phyloP scores from a whole-genome alignment of 2,329 filamentous ascomycete genomes.

The Aspergillus candidus region DNA sequence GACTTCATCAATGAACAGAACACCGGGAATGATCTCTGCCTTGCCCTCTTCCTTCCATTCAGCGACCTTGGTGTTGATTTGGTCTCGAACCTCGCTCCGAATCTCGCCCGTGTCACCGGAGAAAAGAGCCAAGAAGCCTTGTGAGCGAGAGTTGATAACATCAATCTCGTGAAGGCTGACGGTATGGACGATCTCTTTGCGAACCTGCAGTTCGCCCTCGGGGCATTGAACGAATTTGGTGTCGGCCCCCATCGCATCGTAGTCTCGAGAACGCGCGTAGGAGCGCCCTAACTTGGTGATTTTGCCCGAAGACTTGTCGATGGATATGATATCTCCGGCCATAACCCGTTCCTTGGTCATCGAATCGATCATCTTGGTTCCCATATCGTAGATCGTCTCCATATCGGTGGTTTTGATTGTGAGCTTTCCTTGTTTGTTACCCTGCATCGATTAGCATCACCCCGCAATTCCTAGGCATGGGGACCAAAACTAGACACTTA shows the following conservation, averaged over 20 bases:
- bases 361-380: constrained; percentile 98
- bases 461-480: neutral
- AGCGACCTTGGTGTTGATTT: constrained; percentile 98
- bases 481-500: constrained; percentile 27
- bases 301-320: constrained; percentile 96
- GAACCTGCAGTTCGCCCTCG: constrained; percentile 93
- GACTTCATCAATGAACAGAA: constrained; percentile 97
- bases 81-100: constrained; percentile 89
- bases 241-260: constrained; percentile 98
- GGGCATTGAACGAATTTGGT: constrained; percentile 98
- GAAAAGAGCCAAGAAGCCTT: constrained; percentile 94
- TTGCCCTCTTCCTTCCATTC: constrained; percentile 99
- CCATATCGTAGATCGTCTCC: constrained; percentile 99
- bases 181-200: constrained; percentile 94
- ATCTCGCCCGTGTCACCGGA: constrained; percentile 98
- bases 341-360: constrained; percentile 99
- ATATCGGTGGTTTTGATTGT: constrained; percentile 99
- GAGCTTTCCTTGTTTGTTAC: constrained; percentile 96
- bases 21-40: constrained; percentile 93
- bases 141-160: constrained; percentile 98
- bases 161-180: constrained; percentile 97
- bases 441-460: constrained; percentile 38
- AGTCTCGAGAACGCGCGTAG: constrained; percentile 90
- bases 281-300: constrained; percentile 95
- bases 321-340: constrained; percentile 96